Evolutionary conservation across 176 grass and related monocot species (phyloP), one percentile per base, ranked within the genome.

Genomic region (Alloteropsis semialata): DNA sequence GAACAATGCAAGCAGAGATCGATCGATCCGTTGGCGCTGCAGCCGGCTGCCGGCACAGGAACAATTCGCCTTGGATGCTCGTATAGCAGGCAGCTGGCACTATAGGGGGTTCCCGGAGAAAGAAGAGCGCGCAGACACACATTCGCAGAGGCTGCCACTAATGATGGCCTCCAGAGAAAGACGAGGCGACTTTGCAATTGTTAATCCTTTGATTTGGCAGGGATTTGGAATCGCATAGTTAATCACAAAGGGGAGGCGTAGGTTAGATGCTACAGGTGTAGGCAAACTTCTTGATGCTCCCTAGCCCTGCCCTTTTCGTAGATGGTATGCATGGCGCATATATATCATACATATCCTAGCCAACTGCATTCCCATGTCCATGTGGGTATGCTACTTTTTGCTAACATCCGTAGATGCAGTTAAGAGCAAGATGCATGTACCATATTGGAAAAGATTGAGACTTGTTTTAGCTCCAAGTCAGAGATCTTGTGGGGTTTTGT

Each of bases 191-290:
- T 81, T 74, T 67, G 7, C 63, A 85, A 48, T 63, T 64, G 33
- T 54, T 81, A 76, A 84, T 63, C 44, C 36, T 68, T 85, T 72
- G 78, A 63, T 85, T 64, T 65, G 78, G 84, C 69, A 66, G 62
- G 21, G 38, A 69, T 41, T 7, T 77, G 73, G 84, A 87, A 86
- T 81, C 69, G 71, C 62, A 44, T 81, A 77, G 29, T 54, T 82
- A 57, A 89, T 89, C 55, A 27, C 55, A 89, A 82, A 72, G 72
- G 43, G 64, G 77, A 77, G 71, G 63, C 21, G 6, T 46, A 72
- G 88, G 48, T 86, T 82, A 82, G 78, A 86, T 82, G 88, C 83
- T 72, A 81, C 54, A 89, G 56, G 64, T 65, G 62, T 76, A 81
- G 82, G 83, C 44, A 69, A n/a, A n/a, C n/a, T 80, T 22, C 69